These are phyloP conservation scores for Suillus weaverae DNA, from an alignment of 768 basidiomycete species.

Conservation along the genomic window DNA sequence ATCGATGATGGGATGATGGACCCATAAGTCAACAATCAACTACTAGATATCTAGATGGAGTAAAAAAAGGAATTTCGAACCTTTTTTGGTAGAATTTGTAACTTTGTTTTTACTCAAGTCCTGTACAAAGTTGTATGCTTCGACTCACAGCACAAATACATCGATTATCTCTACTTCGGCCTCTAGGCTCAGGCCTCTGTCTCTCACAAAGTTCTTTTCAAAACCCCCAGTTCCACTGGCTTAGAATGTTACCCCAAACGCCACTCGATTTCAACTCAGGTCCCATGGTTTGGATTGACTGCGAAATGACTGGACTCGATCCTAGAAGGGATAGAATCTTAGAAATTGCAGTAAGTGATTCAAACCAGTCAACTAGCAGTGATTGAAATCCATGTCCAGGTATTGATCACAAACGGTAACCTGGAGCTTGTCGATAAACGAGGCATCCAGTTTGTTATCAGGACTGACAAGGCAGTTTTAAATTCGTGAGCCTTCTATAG, in stretches of 20 bases:
- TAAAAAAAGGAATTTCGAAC: neutral
- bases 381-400: conserved; percentile 39
- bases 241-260: conserved; percentile 16
- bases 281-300: conserved; percentile 83
- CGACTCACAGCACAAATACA: neutral
- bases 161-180: neutral
- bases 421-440: conserved; percentile 71
- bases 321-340: conserved; percentile 66
- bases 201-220: neutral
- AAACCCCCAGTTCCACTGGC: neutral
- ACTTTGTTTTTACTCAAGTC: neutral
- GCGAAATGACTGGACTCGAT: conserved; percentile 84
- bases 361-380: neutral
- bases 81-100: neutral
- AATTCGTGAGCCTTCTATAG: conserved; percentile 53
- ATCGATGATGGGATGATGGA: too few relatives aligned
- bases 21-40: too few relatives aligned
- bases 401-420: conserved; percentile 86
- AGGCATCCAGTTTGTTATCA: conserved; percentile 76
- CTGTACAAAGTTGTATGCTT: neutral
- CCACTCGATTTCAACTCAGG: conserved; percentile 53
- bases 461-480: conserved; percentile 64
- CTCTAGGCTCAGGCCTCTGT: neutral
- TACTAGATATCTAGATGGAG: neutral
- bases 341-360: conserved; percentile 67